phyloP scores from a whole-genome alignment of 306 rosid genomes.

The Trifolium subterraneum region DNA sequence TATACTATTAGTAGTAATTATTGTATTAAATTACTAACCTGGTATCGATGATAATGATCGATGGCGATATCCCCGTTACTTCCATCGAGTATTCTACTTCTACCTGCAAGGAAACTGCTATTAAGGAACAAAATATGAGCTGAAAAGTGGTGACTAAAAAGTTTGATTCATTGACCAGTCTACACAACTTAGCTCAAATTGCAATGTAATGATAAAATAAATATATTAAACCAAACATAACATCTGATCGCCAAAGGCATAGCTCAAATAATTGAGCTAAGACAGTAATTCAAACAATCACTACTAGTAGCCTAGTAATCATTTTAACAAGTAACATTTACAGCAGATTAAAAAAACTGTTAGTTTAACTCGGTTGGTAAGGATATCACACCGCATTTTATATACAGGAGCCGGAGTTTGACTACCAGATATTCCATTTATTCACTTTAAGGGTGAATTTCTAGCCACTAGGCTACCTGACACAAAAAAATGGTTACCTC shows the following conservation, averaged over 20 bases:
- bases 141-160: neutral
- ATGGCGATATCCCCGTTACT: constrained; percentile 45
- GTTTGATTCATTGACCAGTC: neutral
- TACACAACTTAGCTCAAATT: neutral
- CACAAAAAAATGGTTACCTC: constrained; percentile 37
- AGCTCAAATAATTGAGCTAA: neutral
- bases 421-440: too few species aligned
- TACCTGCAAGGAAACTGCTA: constrained; percentile 18
- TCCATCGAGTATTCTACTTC: constrained; percentile 17
- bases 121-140: too few species aligned
- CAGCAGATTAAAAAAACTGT: neutral
- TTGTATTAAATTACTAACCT: neutral
- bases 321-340: neutral
- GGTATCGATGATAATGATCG: constrained; percentile 45
- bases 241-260: too few species aligned
- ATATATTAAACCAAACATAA: too few species aligned
- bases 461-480: too few species aligned
- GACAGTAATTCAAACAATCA: too few species aligned
- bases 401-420: too few species aligned
- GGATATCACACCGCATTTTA: too few species aligned
- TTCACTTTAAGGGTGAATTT: too few species aligned
- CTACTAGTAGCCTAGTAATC: too few species aligned
- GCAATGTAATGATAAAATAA: neutral
- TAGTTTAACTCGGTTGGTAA: too few species aligned
- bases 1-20: too few species aligned